A percentile compares a stretch with the other conserved stretches of the same genome.
phyloP scores from a whole-genome alignment of 768 basidiomycete genomes.

The Boletus sensibilis region DNA sequence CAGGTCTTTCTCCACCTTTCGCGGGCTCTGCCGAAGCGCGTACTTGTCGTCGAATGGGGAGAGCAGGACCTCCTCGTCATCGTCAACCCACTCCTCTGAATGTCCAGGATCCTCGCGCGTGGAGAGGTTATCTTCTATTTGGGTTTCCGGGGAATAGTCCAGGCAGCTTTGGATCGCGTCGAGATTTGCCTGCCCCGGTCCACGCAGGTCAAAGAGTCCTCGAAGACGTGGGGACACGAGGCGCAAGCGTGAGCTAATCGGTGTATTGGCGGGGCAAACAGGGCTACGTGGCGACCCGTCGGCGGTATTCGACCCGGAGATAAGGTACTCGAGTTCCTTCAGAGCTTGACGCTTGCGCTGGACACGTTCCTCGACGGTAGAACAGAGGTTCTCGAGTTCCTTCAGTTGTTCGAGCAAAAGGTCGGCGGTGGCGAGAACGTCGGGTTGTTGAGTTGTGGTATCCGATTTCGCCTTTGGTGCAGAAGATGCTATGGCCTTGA shows the following conservation, averaged over 20 bases:
- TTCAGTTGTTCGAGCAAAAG: constrained; percentile 28
- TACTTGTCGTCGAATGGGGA: constrained; percentile 29
- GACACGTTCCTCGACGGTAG: constrained; percentile 24
- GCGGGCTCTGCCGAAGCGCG: constrained; percentile 7
- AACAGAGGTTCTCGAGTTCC: constrained; percentile 24
- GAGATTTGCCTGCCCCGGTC: constrained; percentile 25
- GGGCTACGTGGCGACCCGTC: constrained; percentile 19
- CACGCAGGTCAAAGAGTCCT: constrained; percentile 31
- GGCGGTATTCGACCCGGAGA: constrained; percentile 8
- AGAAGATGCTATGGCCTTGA: not conserved
- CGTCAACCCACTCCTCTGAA: constrained; percentile 25
- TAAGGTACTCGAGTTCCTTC: constrained; percentile 25
- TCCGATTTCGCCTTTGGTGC: not conserved
- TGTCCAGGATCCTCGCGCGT: constrained; percentile 8
- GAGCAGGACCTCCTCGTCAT: constrained; percentile 24
- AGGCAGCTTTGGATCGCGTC: constrained; percentile 24
- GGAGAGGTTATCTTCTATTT: not conserved
- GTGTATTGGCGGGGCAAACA: constrained; percentile 25
- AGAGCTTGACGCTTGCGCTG: constrained; percentile 21
- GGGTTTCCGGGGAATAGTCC: constrained; percentile 24
- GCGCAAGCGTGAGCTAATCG: constrained; percentile 13
- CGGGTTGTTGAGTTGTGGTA: constrained; percentile 6
- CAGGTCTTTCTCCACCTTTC: constrained; percentile 13
- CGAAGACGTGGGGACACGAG: constrained; percentile 29
- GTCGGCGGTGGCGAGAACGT: constrained; percentile 32